Base-by-base conservation (phyloP, 306 rosid species). In the Vicia sativa region DNA sequence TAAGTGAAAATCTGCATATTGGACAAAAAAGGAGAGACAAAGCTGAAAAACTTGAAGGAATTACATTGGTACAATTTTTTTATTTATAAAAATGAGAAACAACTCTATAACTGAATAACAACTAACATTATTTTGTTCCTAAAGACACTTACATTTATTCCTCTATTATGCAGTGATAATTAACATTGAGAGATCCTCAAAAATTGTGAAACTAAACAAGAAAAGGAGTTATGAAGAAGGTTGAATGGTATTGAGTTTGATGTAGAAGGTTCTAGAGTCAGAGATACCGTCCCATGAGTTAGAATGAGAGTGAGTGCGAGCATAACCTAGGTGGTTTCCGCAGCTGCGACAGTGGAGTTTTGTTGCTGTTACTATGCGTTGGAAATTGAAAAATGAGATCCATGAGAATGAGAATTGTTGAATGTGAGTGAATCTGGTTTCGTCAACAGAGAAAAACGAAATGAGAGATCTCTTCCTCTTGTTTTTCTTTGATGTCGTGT, bases 291-390 rank as follows among this genome's bases (percentile, higher is more conserved):
- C 81, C 81, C 81, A 77, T 1, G 77, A 77, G 12, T 19, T 12
- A 18, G 14, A 25, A 3, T 0, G n/a, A 19, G 31, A 11, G 0
- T 70, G 56, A 48, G 45, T 58, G 52, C 62, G 64, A 29, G 78
- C 70, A 50, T 31, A 66, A 29, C 81, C 81, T 29, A 72, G 10
- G 15, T 71, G 70, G 34, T 7, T 37, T 13, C 65, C 42, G 15
- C 81, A 77, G 50, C 6, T n/a, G 14, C 77, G 81, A n/a, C 81
- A 77, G 38, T 71, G 74, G 13, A 77, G 74, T 46, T 77, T 77
- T 18, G 81, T 58, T 58, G 73, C 41, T 5, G 50, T 54, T 2
- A 28, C 23, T 10, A 18, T 13, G 9, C 11, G 38, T 26, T 28
- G 75, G 74, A 54, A 52, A 19, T 34, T 77, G 77, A 72, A 66